These are phyloP conservation scores for Leptographium flavum DNA, from an alignment of 2,329 filamentous ascomycete genomes.

Conservation along the genomic window DNA sequence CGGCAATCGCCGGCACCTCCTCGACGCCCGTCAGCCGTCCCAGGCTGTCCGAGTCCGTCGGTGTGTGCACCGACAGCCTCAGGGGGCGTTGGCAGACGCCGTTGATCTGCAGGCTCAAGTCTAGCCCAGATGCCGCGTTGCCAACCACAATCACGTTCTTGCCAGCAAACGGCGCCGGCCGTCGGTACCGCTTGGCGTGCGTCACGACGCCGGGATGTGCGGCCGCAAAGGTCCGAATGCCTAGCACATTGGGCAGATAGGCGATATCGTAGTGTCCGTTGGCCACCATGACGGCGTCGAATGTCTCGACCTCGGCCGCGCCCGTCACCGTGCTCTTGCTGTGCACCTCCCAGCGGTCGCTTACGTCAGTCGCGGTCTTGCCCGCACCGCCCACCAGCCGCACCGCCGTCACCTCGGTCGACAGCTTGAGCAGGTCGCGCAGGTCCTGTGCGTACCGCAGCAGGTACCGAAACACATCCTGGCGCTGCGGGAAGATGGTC, in stretches of 20 bases:
- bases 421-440: slow-evolving; percentile 52
- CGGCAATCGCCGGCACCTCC: slow-evolving; percentile 44
- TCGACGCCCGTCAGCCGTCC: slow-evolving; percentile 27
- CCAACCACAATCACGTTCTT: slow-evolving; percentile 77
- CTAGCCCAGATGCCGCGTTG: slow-evolving; percentile 69
- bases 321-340: slow-evolving; percentile 23
- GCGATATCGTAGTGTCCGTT: slow-evolving; percentile 63
- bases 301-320: slow-evolving; percentile 25
- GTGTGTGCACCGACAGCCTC: slow-evolving; percentile 47
- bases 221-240: slow-evolving; percentile 43
- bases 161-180: slow-evolving; percentile 42
- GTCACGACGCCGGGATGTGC: slow-evolving; percentile 45
- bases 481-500: slow-evolving; percentile 61
- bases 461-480: slow-evolving; percentile 60
- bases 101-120: slow-evolving; percentile 67
- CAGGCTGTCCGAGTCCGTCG: slow-evolving; percentile 29
- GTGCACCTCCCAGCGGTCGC: slow-evolving; percentile 47
- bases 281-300: slow-evolving; percentile 63
- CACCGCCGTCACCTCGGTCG: slow-evolving; percentile 53
- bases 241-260: slow-evolving; percentile 47
- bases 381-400: slow-evolving; percentile 16
- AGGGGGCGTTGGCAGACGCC: slow-evolving; percentile 43
- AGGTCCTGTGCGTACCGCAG: slow-evolving; percentile 56
- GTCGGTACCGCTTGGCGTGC: slow-evolving; percentile 72
- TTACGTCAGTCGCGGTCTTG: slow-evolving; percentile 5